These are phyloP conservation scores for Fusarium tupiense DNA, from an alignment of 2,329 filamentous ascomycete genomes.

Conservation along the genomic window DNA sequence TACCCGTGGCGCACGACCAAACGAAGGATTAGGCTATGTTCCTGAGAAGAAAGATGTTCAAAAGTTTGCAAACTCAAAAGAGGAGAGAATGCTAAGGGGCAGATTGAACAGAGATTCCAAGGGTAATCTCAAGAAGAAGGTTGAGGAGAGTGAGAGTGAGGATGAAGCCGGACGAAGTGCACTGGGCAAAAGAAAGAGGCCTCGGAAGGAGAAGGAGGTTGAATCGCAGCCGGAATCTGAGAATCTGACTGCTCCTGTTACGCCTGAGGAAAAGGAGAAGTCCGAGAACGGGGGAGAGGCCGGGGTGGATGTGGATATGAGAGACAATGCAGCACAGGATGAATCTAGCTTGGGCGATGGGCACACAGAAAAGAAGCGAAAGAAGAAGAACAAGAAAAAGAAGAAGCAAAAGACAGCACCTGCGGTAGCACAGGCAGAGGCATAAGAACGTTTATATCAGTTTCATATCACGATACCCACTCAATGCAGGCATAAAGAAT, in stretches of 20 bases:
- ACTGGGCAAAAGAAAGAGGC: slow-evolving; percentile 52
- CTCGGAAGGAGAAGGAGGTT: slow-evolving; percentile 27
- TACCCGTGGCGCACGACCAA: slow-evolving; percentile 40
- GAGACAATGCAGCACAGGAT: slow-evolving; percentile 31
- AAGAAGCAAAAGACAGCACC: slow-evolving; percentile 42
- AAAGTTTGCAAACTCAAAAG: slow-evolving; percentile 37
- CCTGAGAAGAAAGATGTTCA: slow-evolving; percentile 38
- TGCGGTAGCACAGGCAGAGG: slow-evolving; percentile 11
- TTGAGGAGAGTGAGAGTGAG: slow-evolving; percentile 48
- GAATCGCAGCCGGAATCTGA: not conserved
- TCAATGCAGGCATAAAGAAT: not conserved
- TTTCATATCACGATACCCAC: slow-evolving; percentile 21
- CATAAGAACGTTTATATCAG: not conserved
- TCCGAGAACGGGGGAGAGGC: not conserved
- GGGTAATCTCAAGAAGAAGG: slow-evolving; percentile 14
- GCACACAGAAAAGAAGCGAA: slow-evolving; percentile 32
- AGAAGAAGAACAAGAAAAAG: slow-evolving; percentile 40
- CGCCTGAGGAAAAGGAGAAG: not conserved
- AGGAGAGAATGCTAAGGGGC: slow-evolving; percentile 47
- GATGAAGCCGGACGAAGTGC: slow-evolving; percentile 51
- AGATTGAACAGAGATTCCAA: slow-evolving; percentile 42
- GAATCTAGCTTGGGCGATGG: not conserved
- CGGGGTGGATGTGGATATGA: slow-evolving; percentile 38
- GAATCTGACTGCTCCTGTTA: not conserved
- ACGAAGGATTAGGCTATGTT: slow-evolving; percentile 56